Percentiles rank a stretch among this genome's conserved stretches.
phyloP scores from a whole-genome alignment of 768 basidiomycete species.

The Podaxis carcinomalis region DNA sequence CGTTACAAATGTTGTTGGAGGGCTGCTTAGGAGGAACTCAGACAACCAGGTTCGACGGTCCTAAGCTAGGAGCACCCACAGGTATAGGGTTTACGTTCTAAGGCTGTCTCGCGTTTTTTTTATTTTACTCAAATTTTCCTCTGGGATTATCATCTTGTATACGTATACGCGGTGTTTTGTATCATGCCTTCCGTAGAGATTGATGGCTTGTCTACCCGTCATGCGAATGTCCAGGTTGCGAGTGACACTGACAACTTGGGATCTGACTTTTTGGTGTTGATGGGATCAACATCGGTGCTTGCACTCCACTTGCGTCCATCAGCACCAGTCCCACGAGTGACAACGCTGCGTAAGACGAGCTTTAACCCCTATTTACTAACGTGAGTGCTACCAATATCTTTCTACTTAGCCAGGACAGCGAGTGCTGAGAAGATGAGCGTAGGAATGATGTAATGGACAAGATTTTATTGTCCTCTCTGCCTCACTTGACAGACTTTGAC shows the following conservation, averaged over 20 bases:
- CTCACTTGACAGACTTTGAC: constrained; percentile 15
- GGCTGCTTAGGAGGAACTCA: constrained; percentile 55
- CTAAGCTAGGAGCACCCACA: neutral
- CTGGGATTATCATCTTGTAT: neutral
- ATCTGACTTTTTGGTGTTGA: neutral
- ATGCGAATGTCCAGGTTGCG: too few species aligned
- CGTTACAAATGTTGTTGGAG: constrained; percentile 78
- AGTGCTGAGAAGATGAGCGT: neutral
- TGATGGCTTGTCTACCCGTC: too few species aligned
- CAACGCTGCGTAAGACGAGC: neutral
- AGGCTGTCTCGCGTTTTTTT: neutral
- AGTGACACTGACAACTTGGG: neutral
- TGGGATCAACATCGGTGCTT: neutral
- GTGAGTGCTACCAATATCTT: neutral
- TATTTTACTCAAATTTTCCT: neutral
- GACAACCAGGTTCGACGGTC: constrained; percentile 22
- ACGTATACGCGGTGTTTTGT: too few species aligned
- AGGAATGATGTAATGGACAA: constrained; percentile 12
- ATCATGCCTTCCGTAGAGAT: too few species aligned
- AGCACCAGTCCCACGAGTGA: neutral
- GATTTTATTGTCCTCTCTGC: constrained; percentile 3
- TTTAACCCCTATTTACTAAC: neutral
- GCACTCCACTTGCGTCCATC: too few species aligned
- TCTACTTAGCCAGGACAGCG: neutral
- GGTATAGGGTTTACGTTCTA: neutral